Conservation (phyloP, 164 flowering plant species). For the Magnolia kwangsiensis region DNA sequence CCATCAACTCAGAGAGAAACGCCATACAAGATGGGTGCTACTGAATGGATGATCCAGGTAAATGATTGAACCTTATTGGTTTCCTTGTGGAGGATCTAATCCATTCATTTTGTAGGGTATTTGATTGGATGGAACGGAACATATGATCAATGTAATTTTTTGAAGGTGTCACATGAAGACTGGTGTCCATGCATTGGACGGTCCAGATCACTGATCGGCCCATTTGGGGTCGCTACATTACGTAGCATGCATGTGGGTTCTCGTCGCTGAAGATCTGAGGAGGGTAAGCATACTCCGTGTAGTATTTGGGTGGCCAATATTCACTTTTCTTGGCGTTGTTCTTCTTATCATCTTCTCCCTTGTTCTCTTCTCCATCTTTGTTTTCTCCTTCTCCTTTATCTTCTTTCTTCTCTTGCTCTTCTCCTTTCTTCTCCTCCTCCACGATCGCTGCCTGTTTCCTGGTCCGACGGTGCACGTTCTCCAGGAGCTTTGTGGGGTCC, state of each 20-base stretch:
- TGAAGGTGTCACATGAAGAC: too few relatives aligned
- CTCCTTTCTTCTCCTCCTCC: constrained; percentile 34
- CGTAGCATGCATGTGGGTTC: constrained; percentile 76
- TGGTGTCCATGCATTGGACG: too few relatives aligned
- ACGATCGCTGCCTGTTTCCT: constrained; percentile 59
- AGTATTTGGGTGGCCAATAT: constrained; percentile 54
- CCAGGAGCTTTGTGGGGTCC: constrained; percentile 57
- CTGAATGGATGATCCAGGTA: too few relatives aligned
- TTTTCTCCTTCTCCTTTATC: constrained; percentile 28
- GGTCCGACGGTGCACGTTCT: constrained; percentile 59
- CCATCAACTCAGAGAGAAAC: too few relatives aligned
- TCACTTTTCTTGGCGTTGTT: constrained; percentile 48
- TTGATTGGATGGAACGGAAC: too few relatives aligned
- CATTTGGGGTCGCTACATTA: constrained; percentile 37
- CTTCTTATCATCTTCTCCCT: constrained; percentile 44
- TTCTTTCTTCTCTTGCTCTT: constrained; percentile 23
- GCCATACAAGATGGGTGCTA: too few relatives aligned
- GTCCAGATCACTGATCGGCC: too few relatives aligned
- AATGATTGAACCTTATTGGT: too few relatives aligned
- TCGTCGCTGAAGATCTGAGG: constrained; percentile 82
- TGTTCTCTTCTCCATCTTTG: constrained; percentile 28
- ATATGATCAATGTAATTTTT: too few relatives aligned
- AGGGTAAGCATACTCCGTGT: constrained; percentile 45
- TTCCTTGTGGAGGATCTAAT: too few relatives aligned
- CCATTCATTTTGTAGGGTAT: too few relatives aligned